phyloP scores from a whole-genome alignment of 305 asterid genomes.

The Fraxinus paxiana region DNA sequence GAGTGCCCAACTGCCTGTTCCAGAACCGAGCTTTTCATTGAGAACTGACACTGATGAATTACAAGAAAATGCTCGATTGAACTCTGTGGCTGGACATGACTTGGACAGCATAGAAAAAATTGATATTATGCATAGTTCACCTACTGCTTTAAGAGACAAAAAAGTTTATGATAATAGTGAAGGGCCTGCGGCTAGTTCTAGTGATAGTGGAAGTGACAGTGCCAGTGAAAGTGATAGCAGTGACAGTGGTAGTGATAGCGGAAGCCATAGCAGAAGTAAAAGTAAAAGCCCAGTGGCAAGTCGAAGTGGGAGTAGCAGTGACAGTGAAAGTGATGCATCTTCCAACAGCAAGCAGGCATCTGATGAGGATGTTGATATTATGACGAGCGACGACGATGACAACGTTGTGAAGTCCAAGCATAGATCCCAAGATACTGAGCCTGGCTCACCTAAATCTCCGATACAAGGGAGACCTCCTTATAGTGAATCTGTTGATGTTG shows the following conservation, averaged over 20 bases:
- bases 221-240: slow-evolving; percentile 51
- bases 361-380: slow-evolving; percentile 92
- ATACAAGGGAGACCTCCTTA: slow-evolving; percentile 40
- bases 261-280: slow-evolving; percentile 62
- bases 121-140: slow-evolving; percentile 43
- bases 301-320: slow-evolving; percentile 79
- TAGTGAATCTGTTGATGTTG: slow-evolving; percentile 47
- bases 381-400: slow-evolving; percentile 67
- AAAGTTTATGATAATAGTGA: slow-evolving; percentile 48
- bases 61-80: slow-evolving; percentile 52
- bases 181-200: slow-evolving; percentile 62
- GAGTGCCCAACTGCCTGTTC: slow-evolving; percentile 45
- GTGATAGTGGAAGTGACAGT: slow-evolving; percentile 72
- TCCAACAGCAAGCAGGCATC: slow-evolving; percentile 89
- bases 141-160: slow-evolving; percentile 51
- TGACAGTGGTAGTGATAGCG: slow-evolving; percentile 58
- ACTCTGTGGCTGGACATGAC: slow-evolving; percentile 44
- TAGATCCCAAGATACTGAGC: slow-evolving; percentile 43
- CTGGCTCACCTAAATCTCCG: slow-evolving; percentile 42
- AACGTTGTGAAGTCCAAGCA: slow-evolving; percentile 39
- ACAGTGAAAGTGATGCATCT: slow-evolving; percentile 82
- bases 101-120: slow-evolving; percentile 36
- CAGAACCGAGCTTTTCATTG: slow-evolving; percentile 40
- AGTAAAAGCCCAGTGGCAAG: slow-evolving; percentile 68
- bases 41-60: slow-evolving; percentile 38